Evolutionary conservation across 306 rosid genomes (phyloP).

Genomic region (Malus sylvestris): DNA sequence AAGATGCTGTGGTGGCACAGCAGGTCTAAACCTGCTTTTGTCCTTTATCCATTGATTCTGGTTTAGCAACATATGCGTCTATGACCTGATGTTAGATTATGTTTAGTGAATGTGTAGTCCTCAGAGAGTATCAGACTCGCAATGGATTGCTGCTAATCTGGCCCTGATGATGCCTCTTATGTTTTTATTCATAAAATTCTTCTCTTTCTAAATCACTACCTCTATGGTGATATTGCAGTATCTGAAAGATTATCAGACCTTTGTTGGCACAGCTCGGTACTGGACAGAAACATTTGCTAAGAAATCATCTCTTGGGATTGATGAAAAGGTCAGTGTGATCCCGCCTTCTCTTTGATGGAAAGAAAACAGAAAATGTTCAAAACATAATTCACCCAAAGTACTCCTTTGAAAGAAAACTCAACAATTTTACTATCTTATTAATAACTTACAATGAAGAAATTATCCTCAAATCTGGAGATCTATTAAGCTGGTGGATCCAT

Average conservation of each 20-base stretch:
- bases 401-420: not conserved
- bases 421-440: not conserved
- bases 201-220: not conserved
- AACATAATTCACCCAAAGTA: not conserved
- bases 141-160: slow-evolving; percentile 4
- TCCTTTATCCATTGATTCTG: not conserved
- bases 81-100: not conserved
- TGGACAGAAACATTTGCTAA: slow-evolving; percentile 97
- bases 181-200: not conserved
- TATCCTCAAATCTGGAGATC: not conserved
- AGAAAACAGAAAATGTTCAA: too few relatives aligned
- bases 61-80: not conserved
- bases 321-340: slow-evolving; percentile 59
- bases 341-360: slow-evolving; percentile 1
- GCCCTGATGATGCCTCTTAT: not conserved
- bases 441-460: not conserved
- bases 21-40: slow-evolving; percentile 48
- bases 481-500: not conserved
- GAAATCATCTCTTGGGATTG: slow-evolving; percentile 66
- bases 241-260: slow-evolving; percentile 73
- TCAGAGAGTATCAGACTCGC: not conserved
- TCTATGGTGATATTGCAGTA: slow-evolving; percentile 50
- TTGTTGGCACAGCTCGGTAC: slow-evolving; percentile 83
- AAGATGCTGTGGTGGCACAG: slow-evolving; percentile 97
- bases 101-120: not conserved